Evolutionary conservation across 1,284 basidiomycete genomes (phyloP).

Genomic region (Ganoderma resinaceum): DNA sequence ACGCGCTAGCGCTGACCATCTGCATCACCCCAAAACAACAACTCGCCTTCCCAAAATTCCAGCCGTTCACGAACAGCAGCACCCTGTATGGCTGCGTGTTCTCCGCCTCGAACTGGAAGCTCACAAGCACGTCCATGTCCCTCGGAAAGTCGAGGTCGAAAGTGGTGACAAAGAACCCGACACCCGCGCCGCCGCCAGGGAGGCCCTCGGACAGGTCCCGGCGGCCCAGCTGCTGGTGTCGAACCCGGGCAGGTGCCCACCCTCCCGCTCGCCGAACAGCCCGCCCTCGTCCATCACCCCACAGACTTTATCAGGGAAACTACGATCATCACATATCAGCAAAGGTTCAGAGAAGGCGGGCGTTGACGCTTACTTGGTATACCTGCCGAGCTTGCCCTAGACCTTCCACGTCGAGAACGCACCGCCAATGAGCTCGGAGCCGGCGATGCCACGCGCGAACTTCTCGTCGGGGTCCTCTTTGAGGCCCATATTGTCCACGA

Average conservation of each 20-base stretch:
- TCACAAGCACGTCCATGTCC: constrained; percentile 67
- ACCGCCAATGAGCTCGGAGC: constrained; percentile 68
- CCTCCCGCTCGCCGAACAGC: constrained; percentile 76
- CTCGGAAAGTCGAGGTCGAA: constrained; percentile 66
- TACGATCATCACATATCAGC: constrained; percentile 31
- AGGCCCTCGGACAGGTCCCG: constrained; percentile 66
- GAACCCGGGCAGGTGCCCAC: constrained; percentile 85
- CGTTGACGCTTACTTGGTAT: constrained; percentile 54
- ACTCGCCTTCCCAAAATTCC: constrained; percentile 85
- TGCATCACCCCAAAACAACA: no score
- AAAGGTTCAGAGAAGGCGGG: no score
- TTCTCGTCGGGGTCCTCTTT: constrained; percentile 64
- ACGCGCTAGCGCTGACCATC: no score
- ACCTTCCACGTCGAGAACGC: constrained; percentile 78
- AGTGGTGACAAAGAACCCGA: constrained; percentile 82
- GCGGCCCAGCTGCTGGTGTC: constrained; percentile 64
- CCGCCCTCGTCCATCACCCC: constrained; percentile 84
- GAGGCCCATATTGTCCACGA: constrained; percentile 85
- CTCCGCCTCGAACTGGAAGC: constrained; percentile 65
- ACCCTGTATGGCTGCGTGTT: constrained; percentile 73
- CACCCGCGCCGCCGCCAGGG: constrained; percentile 60
- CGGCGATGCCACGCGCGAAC: constrained; percentile 78
- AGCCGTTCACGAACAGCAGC: constrained; percentile 82
- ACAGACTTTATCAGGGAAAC: constrained; percentile 73
- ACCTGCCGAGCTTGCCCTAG: constrained; percentile 83